A percentile compares a stretch with the other conserved stretches of the same genome.
Evolutionary conservation across 495 filamentous ascomycete genomes (phyloP).

Genomic region (Acidomyces sp.): DNA sequence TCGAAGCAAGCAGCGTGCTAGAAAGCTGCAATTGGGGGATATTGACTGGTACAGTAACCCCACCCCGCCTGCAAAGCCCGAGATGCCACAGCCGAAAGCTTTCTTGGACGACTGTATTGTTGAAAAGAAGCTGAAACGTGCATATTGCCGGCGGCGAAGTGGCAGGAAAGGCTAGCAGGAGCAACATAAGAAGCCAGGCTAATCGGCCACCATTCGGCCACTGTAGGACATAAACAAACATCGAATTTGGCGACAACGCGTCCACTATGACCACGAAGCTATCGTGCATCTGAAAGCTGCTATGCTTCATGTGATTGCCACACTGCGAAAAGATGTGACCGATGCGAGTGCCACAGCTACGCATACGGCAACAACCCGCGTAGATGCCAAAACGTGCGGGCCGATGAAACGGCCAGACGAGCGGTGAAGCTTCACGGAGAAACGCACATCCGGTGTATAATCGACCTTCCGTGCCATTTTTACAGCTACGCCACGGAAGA

Average conservation of each 20-base stretch:
- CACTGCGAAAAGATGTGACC: no score
- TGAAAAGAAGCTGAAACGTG: background rate
- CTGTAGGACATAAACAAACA: constrained; percentile 5
- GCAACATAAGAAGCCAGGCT: constrained; percentile 1
- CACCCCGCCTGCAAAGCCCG: constrained; percentile 1
- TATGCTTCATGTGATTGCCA: no score
- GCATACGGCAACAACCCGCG: no score
- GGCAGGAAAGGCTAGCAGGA: background rate
- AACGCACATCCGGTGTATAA: no score
- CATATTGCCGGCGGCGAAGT: background rate
- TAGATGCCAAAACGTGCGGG: no score
- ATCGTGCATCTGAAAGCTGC: no score
- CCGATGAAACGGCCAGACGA: no score
- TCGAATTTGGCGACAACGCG: background rate
- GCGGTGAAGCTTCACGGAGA: no score
- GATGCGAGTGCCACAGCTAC: no score
- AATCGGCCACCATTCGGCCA: constrained; percentile 1
- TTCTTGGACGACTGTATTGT: constrained; percentile 7
- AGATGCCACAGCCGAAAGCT: constrained; percentile 1
- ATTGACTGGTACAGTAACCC: constrained; percentile 65
- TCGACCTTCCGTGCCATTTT: no score
- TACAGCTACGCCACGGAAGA: no score
- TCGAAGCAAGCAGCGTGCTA: constrained; percentile 65
- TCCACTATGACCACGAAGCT: background rate
- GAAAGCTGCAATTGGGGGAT: constrained; percentile 88